Base-by-base conservation (phyloP, 2,329 filamentous ascomycete species). In the Xylariales sp. region DNA sequence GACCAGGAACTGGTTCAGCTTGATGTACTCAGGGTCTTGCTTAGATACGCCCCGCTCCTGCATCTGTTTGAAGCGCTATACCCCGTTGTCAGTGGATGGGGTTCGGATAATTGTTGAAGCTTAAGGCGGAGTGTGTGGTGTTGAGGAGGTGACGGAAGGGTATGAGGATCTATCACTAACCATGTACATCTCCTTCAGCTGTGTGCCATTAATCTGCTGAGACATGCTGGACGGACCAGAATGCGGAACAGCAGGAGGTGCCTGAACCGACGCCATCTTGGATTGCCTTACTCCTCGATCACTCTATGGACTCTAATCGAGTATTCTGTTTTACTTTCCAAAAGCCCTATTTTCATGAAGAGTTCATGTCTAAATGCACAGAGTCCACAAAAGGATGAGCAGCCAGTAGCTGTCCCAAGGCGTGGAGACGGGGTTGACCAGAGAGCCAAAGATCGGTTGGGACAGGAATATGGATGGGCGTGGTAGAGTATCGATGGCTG, bases 11-110 rank as follows among this genome's bases (percentile, higher is more conserved):
- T 85, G 80, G 40, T 88, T 83, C 22, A 82, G 78, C 65, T 93
- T 94, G 56, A 91, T 76, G 56, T 84, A 90, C 61, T 97, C 90
- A 33, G 91, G 91, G 56, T 97, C 89, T 43, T 76, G 84, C 43
- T 82, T 76, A 29, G 87, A 80, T 18, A 94, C 84, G 52, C 90
- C 90, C 55, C 84, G 76, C 42, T 86, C 78, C 65, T 91, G 93
- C 86, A 97, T 89, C 62, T 87, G 80, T 58, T 86, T 84, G 51
- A 86, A 93, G 76, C 88, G 89, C 90, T 96, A 56, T 37, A 51
- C 29, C 44, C 37, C 42, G 31, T 42, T 12, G 36, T 39, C 18
- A 39, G 33, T n/a, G 15, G 16, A 12, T 22, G 4, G 33, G 5
- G n/a, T n/a, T n/a, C n/a, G n/a, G n/a, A n/a, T n/a, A n/a, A n/a